A percentile compares a stretch with the other conserved stretches of the same genome.
Evolutionary conservation across 306 rosid species (phyloP).

Genomic region (Medicago arabica): DNA sequence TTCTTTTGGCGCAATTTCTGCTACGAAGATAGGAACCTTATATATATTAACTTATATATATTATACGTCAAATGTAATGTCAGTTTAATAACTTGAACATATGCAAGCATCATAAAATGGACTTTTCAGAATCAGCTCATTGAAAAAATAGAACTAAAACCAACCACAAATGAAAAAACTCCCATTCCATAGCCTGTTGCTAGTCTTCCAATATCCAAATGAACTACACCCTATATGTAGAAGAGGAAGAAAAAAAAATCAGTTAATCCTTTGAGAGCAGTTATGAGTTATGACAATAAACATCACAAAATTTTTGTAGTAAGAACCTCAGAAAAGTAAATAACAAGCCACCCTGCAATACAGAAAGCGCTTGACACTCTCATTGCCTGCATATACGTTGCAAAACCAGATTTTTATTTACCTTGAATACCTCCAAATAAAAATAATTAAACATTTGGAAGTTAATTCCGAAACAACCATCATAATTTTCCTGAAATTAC

Average conservation of each 20-base stretch:
- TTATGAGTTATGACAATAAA: slow-evolving; percentile 11
- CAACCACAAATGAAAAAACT: slow-evolving; percentile 84
- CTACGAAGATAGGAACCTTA: no score
- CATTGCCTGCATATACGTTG: slow-evolving; percentile 72
- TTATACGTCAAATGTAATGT: no score
- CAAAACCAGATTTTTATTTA: slow-evolving; percentile 8
- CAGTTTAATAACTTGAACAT: no score
- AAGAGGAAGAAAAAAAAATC: neutral
- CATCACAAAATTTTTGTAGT: neutral
- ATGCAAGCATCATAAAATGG: no score
- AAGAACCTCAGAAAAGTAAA: slow-evolving; percentile 79
- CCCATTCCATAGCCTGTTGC: slow-evolving; percentile 99
- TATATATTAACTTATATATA: no score
- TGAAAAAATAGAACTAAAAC: neutral
- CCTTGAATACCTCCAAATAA: slow-evolving; percentile 5
- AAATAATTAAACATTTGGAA: neutral
- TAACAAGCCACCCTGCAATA: slow-evolving; percentile 80
- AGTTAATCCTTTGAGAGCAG: slow-evolving; percentile 7
- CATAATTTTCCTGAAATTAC: slow-evolving; percentile 47
- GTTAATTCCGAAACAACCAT: slow-evolving; percentile 13
- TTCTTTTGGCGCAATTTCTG: slow-evolving; percentile 9
- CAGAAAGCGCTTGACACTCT: slow-evolving; percentile 75
- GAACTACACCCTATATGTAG: slow-evolving; percentile 58
- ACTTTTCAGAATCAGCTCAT: no score
- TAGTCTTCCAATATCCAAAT: slow-evolving; percentile 85